Percentiles rank a stretch among this genome's conserved stretches.
phyloP scores from a whole-genome alignment of 805 yeast species.

The Kuraishia molischiana region DNA sequence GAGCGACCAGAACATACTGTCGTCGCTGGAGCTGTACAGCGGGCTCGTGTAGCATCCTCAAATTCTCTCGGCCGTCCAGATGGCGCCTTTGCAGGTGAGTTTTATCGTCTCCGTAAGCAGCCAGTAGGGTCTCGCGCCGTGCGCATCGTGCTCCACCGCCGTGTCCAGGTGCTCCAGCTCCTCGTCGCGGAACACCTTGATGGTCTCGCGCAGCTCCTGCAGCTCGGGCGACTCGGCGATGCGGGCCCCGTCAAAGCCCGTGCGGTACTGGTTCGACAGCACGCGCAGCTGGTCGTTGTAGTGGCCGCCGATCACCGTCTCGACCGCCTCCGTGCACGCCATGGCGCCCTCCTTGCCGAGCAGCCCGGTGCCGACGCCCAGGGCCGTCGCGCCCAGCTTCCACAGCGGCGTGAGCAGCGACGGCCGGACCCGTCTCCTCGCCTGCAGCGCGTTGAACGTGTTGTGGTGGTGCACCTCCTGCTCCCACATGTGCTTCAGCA shows the following conservation, averaged over 20 bases:
- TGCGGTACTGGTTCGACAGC: conserved; percentile 54
- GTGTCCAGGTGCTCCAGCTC: conserved; percentile 93
- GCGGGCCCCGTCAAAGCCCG: conserved; percentile 10
- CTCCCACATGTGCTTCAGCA: conserved; percentile 95
- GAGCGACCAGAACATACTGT: conserved; percentile 64
- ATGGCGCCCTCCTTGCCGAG: conserved; percentile 93
- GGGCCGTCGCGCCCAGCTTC: conserved; percentile 81
- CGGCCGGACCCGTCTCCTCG: conserved; percentile 77
- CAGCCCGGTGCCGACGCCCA: conserved; percentile 83
- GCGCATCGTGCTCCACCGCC: conserved; percentile 86
- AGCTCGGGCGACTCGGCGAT: conserved; percentile 42
- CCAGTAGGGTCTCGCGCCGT: conserved; percentile 87
- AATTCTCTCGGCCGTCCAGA: conserved; percentile 82
- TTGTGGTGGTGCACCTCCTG: conserved; percentile 88
- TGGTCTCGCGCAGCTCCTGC: conserved; percentile 42
- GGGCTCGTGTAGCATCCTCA: conserved; percentile 49
- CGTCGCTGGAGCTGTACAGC: conserved; percentile 50
- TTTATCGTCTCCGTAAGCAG: conserved; percentile 83
- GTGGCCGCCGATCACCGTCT: conserved; percentile 95
- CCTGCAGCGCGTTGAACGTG: conserved; percentile 74
- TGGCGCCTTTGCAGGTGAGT: conserved; percentile 75
- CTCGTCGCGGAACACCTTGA: conserved; percentile 80
- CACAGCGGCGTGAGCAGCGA: conserved; percentile 86
- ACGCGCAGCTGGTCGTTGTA: conserved; percentile 84
- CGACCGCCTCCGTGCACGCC: conserved; percentile 99